Evolutionary conservation across 2,329 filamentous ascomycete genomes (phyloP).

Genomic region (Stachybotrys elegans): DNA sequence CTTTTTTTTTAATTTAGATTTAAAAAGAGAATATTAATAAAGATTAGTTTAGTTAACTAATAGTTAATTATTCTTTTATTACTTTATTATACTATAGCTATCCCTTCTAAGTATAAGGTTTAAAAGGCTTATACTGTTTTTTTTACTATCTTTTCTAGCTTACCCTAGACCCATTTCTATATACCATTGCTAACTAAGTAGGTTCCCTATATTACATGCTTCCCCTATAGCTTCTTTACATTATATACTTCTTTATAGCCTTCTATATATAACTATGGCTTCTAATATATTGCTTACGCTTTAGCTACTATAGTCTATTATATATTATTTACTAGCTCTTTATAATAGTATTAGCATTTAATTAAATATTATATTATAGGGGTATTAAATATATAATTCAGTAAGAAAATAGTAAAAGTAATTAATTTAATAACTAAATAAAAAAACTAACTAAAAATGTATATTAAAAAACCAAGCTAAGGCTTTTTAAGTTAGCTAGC

Average conservation of each 20-base stretch:
- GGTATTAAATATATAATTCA: too few species aligned
- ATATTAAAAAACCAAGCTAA: background rate
- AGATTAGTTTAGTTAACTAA: constrained; percentile 1
- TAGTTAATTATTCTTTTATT: constrained; percentile 1
- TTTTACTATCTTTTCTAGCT: background rate
- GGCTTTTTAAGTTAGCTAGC: background rate
- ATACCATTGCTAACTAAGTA: background rate
- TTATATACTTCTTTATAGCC: background rate
- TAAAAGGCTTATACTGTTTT: background rate
- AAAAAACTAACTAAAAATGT: background rate
- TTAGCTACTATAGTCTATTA: too few species aligned
- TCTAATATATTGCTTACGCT: too few species aligned
- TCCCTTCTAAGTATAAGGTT: constrained; percentile 1
- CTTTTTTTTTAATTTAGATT: constrained; percentile 1
- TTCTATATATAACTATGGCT: too few species aligned
- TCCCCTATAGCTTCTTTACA: background rate
- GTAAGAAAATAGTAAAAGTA: too few species aligned
- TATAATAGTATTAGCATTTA: too few species aligned
- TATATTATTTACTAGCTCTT: too few species aligned
- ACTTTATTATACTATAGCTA: background rate
- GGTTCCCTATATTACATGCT: background rate
- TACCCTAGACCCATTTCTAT: background rate
- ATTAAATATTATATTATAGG: too few species aligned
- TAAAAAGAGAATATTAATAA: constrained; percentile 1
- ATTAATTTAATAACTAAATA: background rate